Evolutionary conservation across 169 alveolate genomes (phyloP), one percentile per base, ranked within the genome.

Genomic region (Cryptosporidium meleagridis): DNA sequence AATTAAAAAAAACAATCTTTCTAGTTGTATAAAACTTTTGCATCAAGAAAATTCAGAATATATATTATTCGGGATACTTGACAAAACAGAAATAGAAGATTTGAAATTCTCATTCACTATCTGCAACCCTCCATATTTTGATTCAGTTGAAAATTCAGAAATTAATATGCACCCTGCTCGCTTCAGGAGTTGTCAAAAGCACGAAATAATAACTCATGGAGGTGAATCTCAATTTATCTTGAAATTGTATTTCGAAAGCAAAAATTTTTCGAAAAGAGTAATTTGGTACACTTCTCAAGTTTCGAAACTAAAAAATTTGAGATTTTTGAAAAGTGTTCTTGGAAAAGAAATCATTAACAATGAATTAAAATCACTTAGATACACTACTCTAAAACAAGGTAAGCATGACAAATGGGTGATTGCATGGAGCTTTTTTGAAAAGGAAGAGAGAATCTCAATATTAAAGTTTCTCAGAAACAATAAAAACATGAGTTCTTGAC

Each of bases 91-190:
- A 21, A n/a, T 80, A 21, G 31, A 26, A 26, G 16, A 59, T 10
- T 44, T 48, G 23, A 61, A 80, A 26, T 87, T 85, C 37, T 71
- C 91, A 16, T 72, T 87, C 44, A 53, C 92, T 18, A 55, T 92
- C 37, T 92, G 94, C 69, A 92, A 92, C n/a, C 95, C 95, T 26
- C 95, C 95, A 1, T 92, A 73, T 41, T 86, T 91, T 35, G 44
- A 26, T 16, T 65, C 84, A 45, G 26, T 18, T 18, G 86, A 59
- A 16, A 62, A 71, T 39, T 51, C 85, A 3, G 55, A 39, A 29
- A 61, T 18, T 39, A 62, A 51, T 59, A 61, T 59, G 7, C 75
- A 72, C 51, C 95, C 95, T 4, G 16, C 7, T 7, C 85, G 94
- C 10, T 41, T n/a, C 8, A 65, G 72, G 10, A 80, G 21, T 18